Evolutionary conservation across 2,329 filamentous ascomycete species (phyloP), one percentile per base, ranked within the genome.

Genomic region (Clarireedia monteithiana): DNA sequence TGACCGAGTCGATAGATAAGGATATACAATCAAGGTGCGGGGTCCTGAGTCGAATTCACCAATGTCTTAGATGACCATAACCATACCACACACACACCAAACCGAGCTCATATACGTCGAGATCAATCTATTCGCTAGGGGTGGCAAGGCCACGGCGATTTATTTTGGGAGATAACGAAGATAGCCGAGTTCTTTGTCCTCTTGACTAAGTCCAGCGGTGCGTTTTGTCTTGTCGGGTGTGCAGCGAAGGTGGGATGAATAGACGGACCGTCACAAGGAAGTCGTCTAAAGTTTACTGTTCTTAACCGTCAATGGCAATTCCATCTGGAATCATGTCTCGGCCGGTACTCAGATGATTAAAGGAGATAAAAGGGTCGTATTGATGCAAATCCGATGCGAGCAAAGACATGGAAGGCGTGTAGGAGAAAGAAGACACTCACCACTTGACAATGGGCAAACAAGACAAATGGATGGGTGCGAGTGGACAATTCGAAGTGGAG

Each of bases 21-120:
- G 24, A 14, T 27, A 14, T 39, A 36, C n/a, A 20, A 38, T 24
- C 17, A 46, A 26, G 15, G 4, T 44, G 38, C 36, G 46, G 26
- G 26, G 6, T 36, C 12, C 24, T 17, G 24, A 50, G 23, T 53
- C 47, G 26, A 38, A 48, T 44, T 34, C 36, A 55, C 52, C 6
- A 12, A 50, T 44, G 52, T 27, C 52, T 50, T 30, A 20, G 40
- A 44, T 55, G 52, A 50, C 27, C 20, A 36, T n/a, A 49, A 9
- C 27, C 30, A 20, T 40, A 40, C 14, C 17, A 14, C 17, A 40
- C 39, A 40, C 39, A 40, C 14, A 40, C 39, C 14, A 34, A 24
- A n/a, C 39, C 15, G 30, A 39, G 26, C 50, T 30, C n/a, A 44
- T 27, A 26, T 34, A 17, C 36, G 27, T n/a, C 10, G 24, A 4